Percentiles rank a stretch among this genome's conserved stretches.
Evolutionary conservation across 176 grass and related monocot genomes (phyloP).

Genomic region (Bolboschoenus planiculmis): DNA sequence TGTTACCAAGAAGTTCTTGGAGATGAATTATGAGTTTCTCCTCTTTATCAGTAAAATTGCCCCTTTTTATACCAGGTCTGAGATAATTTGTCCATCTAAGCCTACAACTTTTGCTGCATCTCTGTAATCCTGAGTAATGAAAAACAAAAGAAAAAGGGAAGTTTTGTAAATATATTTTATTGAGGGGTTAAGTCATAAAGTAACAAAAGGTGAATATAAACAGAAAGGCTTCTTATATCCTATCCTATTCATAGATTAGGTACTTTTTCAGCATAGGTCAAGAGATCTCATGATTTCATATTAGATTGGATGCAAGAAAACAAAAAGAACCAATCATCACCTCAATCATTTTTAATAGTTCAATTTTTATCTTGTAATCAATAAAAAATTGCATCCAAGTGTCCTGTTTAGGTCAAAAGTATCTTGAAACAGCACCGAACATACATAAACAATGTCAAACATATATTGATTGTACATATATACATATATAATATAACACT

Average conservation of each 20-base stretch:
- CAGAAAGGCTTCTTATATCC: background rate
- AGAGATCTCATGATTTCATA: background rate
- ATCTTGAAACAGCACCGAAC: background rate
- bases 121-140: constrained; percentile 39
- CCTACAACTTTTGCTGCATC: constrained; percentile 86
- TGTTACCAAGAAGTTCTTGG: constrained; percentile 78
- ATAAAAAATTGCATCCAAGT: background rate
- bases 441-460: background rate
- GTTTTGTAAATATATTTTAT: background rate
- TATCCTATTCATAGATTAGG: background rate
- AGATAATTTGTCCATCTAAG: constrained; percentile 90
- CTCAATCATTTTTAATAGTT: background rate
- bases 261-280: background rate
- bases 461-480: background rate
- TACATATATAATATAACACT: background rate
- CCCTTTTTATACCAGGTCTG: constrained; percentile 66
- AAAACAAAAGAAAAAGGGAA: background rate
- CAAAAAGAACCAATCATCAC: background rate
- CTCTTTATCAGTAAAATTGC: constrained; percentile 59
- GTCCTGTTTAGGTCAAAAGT: background rate
- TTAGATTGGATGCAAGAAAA: background rate
- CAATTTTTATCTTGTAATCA: background rate
- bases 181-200: background rate
- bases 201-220: background rate
- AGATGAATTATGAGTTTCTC: constrained; percentile 76